Conservation (phyloP, 768 basidiomycete species). For the Termitomyces sp. region DNA sequence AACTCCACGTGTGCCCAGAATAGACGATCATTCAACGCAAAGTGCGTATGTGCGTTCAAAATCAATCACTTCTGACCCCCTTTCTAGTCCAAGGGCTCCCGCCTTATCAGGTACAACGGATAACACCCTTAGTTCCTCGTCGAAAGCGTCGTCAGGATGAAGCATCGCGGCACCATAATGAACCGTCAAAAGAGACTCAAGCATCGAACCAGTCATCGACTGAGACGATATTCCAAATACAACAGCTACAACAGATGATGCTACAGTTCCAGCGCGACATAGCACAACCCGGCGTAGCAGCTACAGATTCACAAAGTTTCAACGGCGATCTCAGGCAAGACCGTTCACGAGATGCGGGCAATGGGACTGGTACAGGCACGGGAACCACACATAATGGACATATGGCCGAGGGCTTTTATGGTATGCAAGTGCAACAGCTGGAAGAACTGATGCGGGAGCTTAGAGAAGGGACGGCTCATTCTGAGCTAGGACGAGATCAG, state of each 20-base stretch:
- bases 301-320: not conserved
- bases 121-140: constrained; percentile 1
- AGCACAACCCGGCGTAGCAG: not conserved
- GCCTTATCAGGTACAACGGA: not conserved
- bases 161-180: no score
- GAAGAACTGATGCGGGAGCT: constrained; percentile 9
- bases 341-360: not conserved
- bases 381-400: not conserved
- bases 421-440: constrained; percentile 7
- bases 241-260: not conserved
- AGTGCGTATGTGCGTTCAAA: not conserved
- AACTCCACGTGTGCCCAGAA: not conserved
- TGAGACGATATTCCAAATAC: not conserved
- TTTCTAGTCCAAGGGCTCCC: not conserved
- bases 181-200: no score
- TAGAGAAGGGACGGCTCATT: not conserved
- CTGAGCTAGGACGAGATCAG: not conserved
- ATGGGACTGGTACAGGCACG: no score
- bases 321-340: not conserved
- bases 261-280: not conserved
- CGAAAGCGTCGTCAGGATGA: not conserved
- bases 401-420: not conserved
- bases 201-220: not conserved
- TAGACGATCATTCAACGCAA: not conserved
- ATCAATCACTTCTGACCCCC: not conserved